Percentiles rank a stretch among this genome's conserved stretches.
Evolutionary conservation across 1,284 basidiomycete genomes (phyloP).

Genomic region (Sanghuangporus baumii): DNA sequence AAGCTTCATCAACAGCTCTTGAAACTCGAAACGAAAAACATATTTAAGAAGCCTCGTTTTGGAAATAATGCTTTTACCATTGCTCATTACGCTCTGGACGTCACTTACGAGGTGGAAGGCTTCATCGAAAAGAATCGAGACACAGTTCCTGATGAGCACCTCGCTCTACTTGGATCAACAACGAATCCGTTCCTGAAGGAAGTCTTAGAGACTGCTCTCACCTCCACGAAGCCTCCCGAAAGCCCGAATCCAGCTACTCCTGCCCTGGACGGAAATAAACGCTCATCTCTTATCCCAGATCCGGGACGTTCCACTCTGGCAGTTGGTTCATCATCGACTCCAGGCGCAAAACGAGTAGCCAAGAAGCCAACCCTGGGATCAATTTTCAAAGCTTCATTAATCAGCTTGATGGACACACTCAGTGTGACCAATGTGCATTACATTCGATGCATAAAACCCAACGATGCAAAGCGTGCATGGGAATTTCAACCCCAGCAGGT

Average conservation of each 20-base stretch:
- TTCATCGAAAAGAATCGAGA: conserved; percentile 99
- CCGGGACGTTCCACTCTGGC: conserved; percentile 72
- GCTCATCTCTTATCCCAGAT: conserved; percentile 79
- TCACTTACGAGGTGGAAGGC: conserved; percentile 97
- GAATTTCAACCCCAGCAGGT: conserved; percentile 96
- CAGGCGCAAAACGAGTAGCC: conserved; percentile 50
- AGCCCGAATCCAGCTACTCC: conserved; percentile 63
- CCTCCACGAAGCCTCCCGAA: conserved; percentile 63
- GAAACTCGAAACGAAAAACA: conserved; percentile 81
- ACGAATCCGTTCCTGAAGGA: conserved; percentile 93
- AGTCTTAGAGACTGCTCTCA: conserved; percentile 85
- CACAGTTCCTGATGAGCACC: conserved; percentile 97
- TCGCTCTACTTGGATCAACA: conserved; percentile 79
- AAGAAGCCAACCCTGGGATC: conserved; percentile 97
- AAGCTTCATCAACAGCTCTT: conserved; percentile 87
- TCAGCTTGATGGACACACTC: conserved; percentile 95
- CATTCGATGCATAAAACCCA: conserved; percentile 99
- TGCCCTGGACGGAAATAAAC: conserved; percentile 70
- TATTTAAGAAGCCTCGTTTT: conserved; percentile 98
- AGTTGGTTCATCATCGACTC: conserved; percentile 32
- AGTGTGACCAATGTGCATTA: conserved; percentile 98
- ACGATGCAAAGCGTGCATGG: conserved; percentile 96
- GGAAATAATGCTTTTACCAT: conserved; percentile 97
- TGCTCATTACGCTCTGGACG: conserved; percentile 96
- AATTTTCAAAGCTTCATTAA: conserved; percentile 96